Evolutionary conservation across 108 stramenopile species (phyloP).

Genomic region (Aurantiochytrium sp.): DNA sequence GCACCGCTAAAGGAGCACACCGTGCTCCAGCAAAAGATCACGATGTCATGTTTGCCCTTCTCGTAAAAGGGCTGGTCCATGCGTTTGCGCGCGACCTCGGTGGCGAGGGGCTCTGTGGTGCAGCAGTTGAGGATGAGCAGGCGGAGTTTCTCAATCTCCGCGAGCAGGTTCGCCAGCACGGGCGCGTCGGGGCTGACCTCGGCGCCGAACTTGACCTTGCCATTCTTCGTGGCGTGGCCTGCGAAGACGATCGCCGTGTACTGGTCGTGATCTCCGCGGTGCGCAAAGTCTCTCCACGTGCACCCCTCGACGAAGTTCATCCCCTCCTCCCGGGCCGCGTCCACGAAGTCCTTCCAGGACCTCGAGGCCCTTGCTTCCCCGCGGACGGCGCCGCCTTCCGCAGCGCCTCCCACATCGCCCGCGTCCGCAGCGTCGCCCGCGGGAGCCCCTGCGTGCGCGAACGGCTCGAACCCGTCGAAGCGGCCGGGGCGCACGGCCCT

Average conservation of each 20-base stretch:
- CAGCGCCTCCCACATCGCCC: no score
- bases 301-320: not conserved
- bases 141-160: not conserved
- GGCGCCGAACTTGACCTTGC: not conserved
- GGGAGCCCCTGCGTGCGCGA: no score
- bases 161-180: not conserved
- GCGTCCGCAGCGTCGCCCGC: no score
- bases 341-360: not conserved
- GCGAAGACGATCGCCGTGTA: not conserved
- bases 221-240: not conserved
- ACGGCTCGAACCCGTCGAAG: not conserved
- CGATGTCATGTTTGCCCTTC: not conserved
- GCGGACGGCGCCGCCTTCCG: no score
- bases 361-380: not conserved
- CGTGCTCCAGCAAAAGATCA: not conserved
- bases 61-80: not conserved
- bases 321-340: not conserved
- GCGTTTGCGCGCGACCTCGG: not conserved
- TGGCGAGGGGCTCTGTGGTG: not conserved
- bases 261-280: not conserved
- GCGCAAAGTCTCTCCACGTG: not conserved
- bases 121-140: slow-evolving; percentile 7
- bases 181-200: not conserved
- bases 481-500: not conserved
- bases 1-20: not conserved